Evolutionary conservation across 345 rosid species (phyloP).

Genomic region (Populus tremula): DNA sequence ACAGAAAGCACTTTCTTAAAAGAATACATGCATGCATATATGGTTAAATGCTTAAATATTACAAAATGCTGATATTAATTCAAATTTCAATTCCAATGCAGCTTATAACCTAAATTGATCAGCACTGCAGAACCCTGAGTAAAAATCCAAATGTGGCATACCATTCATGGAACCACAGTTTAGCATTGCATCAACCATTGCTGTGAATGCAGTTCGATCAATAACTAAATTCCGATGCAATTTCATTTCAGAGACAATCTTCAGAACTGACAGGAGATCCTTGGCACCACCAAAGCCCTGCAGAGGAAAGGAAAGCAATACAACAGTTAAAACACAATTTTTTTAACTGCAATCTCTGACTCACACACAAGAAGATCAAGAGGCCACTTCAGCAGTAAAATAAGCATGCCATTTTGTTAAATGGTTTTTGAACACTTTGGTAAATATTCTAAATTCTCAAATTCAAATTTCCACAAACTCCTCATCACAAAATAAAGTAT

Average conservation of each 20-base stretch:
- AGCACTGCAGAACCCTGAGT: constrained; percentile 6
- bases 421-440: not conserved
- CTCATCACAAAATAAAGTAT: not conserved
- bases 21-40: not conserved
- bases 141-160: constrained; percentile 25
- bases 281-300: constrained; percentile 60
- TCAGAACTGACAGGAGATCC: constrained; percentile 50
- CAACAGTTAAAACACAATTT: not conserved
- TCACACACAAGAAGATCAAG: constrained; percentile 7
- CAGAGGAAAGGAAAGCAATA: constrained; percentile 9
- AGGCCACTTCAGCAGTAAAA: constrained; percentile 3
- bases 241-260: constrained; percentile 54
- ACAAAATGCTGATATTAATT: not conserved
- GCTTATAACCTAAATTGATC: not conserved
- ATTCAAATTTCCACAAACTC: not conserved
- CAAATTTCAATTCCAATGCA: not conserved
- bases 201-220: constrained; percentile 65
- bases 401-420: not conserved
- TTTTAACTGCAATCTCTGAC: not conserved
- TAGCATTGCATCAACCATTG: constrained; percentile 60
- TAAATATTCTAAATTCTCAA: not conserved
- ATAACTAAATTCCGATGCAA: constrained; percentile 39
- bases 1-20: not conserved
- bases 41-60: no score
- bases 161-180: constrained; percentile 59